Conservation (phyloP, 345 rosid species). For the Dimocarpus longan region DNA sequence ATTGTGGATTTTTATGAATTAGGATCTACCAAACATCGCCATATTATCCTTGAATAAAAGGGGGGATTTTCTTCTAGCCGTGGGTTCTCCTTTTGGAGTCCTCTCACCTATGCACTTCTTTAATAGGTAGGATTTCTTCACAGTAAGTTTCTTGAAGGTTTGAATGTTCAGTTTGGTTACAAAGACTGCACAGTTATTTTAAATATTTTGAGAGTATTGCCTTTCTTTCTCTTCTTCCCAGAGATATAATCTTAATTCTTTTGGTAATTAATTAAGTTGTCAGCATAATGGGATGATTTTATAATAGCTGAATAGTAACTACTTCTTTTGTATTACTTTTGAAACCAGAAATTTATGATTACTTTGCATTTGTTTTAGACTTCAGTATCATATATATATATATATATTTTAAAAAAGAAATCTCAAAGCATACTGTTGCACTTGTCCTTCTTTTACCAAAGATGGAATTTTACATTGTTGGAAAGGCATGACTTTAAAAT, state of each 20-base stretch:
- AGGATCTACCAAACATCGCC: conserved; percentile 56
- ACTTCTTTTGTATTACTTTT: neutral
- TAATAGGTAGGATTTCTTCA: conserved; percentile 64
- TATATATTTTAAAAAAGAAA: neutral
- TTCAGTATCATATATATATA: neutral
- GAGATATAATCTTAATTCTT: neutral
- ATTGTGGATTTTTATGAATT: conserved; percentile 31
- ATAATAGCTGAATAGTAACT: neutral
- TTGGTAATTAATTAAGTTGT: conserved; percentile 6
- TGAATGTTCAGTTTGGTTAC: conserved; percentile 14
- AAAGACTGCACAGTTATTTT: neutral
- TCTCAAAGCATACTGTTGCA: neutral
- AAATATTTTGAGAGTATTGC: neutral
- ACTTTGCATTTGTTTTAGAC: neutral
- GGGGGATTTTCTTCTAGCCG: conserved; percentile 75
- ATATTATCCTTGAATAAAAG: conserved; percentile 44
- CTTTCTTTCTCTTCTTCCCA: neutral
- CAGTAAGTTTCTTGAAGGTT: conserved; percentile 10
- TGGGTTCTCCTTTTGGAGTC: conserved; percentile 95
- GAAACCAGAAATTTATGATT: neutral
- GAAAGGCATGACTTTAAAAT: neutral
- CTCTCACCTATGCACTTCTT: conserved; percentile 89
- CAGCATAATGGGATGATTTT: neutral
- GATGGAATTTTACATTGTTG: neutral
- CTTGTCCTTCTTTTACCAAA: neutral